Evolutionary conservation across 192 early-diverging fungal genomes (phyloP).

Genomic region (Coemansia sp.): DNA sequence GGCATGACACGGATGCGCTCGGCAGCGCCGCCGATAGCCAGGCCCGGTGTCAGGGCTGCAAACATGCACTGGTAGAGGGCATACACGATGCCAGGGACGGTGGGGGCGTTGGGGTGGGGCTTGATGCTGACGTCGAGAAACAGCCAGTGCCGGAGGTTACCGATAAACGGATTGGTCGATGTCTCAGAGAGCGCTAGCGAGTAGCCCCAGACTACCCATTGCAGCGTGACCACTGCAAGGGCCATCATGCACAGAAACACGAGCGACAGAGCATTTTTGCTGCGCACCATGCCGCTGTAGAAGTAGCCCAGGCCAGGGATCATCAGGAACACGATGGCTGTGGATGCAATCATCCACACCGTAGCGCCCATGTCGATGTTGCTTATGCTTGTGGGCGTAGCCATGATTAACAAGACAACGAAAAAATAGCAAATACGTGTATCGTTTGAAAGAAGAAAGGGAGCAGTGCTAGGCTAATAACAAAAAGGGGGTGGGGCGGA

Average conservation of each 20-base stretch:
- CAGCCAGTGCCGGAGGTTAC: conserved; percentile 61
- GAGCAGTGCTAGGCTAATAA: no score
- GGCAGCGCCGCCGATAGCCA: conserved; percentile 66
- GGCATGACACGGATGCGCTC: conserved; percentile 72
- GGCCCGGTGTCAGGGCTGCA: conserved; percentile 66
- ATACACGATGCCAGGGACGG: conserved; percentile 61
- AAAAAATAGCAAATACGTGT: background rate
- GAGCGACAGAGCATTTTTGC: conserved; percentile 75
- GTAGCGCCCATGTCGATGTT: conserved; percentile 62
- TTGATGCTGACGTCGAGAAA: conserved; percentile 56
- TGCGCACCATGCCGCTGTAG: conserved; percentile 71
- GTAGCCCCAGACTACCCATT: conserved; percentile 74
- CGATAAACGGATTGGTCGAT: conserved; percentile 66
- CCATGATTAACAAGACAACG: background rate
- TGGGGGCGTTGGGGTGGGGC: conserved; percentile 56
- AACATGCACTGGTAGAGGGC: conserved; percentile 80
- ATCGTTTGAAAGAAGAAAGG: conserved; percentile 3
- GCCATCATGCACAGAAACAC: conserved; percentile 70
- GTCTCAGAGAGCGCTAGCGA: conserved; percentile 66
- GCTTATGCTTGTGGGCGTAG: conserved; percentile 4
- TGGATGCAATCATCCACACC: conserved; percentile 68
- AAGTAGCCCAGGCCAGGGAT: conserved; percentile 72
- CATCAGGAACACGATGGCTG: conserved; percentile 74
- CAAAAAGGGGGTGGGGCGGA: no score
- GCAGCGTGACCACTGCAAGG: conserved; percentile 66